Base-by-base conservation (phyloP, 2,329 filamentous ascomycete species). In the Coleophoma cylindrospora region DNA sequence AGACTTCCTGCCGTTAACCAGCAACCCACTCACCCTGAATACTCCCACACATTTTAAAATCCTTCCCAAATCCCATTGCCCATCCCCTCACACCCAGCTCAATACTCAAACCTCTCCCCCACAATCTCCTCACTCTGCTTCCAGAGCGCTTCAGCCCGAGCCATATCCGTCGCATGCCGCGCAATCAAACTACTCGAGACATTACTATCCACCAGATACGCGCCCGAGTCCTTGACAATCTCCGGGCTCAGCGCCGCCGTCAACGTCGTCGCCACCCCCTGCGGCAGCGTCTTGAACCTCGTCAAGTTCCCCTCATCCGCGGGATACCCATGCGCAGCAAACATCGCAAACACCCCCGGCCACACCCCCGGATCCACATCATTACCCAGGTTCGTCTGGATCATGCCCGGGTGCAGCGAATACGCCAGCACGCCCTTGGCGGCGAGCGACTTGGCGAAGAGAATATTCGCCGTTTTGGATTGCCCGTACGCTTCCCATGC, bases 381-480 rank as follows among this genome's bases (percentile, higher is more conserved):
- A 1, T 22, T 38, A 4, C 34, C 34, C 11, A 47, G 34, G 27
- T 40, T 47, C 6, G 45, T 47, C 6, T 7, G 21, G 32, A 45
- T 38, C 33, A 13, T 17, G 13, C 65, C 65, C 19, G 64, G 65
- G 43, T 67, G 64, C 37, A 66, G 38, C 9, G 59, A 61, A 27
- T 58, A 66, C 2, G 60, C 58, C 32, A 55, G 53, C 13, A 67
- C 57, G 3, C 54, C 54, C 33, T 58, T 57, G 8, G 19, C 32
- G 11, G 58, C 61, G n/a, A 66, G 49, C 8, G 50, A 53, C 37
- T 60, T 56, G 6, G 55, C 15, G 19, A 66, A 72, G 67, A 50
- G 64, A 72, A 76, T 69, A 51, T 72, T 74, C 3, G 73, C 72
- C 0, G 66, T 65, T 54, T 77, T 77, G 40, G 62, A 59, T 50